Percentiles rank a stretch among this genome's conserved stretches.
phyloP scores from a whole-genome alignment of 1,284 basidiomycete species.

The Melampsora occidentalis region DNA sequence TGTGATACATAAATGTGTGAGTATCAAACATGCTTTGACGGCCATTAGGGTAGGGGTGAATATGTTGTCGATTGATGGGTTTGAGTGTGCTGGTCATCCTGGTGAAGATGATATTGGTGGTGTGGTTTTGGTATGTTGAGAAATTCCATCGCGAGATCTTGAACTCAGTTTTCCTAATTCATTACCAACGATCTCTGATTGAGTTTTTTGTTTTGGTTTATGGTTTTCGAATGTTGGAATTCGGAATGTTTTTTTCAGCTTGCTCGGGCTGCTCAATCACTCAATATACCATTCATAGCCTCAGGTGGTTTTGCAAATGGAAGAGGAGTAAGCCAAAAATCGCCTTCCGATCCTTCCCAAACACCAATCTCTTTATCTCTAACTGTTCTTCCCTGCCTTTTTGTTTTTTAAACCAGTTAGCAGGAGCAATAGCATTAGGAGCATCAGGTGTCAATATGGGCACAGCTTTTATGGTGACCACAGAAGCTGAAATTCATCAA shows the following conservation, averaged over 20 bases:
- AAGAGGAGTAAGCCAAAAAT: slow-evolving; percentile 31
- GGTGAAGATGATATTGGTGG: slow-evolving; percentile 93
- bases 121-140: slow-evolving; percentile 67
- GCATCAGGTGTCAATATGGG: slow-evolving; percentile 79
- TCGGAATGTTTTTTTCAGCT: not conserved
- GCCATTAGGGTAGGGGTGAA: slow-evolving; percentile 67
- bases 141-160: no score
- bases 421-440: slow-evolving; percentile 75
- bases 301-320: slow-evolving; percentile 60
- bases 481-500: slow-evolving; percentile 73
- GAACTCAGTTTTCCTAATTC: no score
- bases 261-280: slow-evolving; percentile 79
- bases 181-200: no score
- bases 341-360: not conserved
- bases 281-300: slow-evolving; percentile 80
- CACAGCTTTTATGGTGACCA: slow-evolving; percentile 47
- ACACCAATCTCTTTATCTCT: not conserved
- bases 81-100: slow-evolving; percentile 79
- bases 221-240: not conserved
- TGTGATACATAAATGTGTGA: slow-evolving; percentile 88
- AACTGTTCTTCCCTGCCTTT: not conserved
- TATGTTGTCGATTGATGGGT: slow-evolving; percentile 76
- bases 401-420: slow-evolving; percentile 56
- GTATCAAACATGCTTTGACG: slow-evolving; percentile 50
- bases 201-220: not conserved